Evolutionary conservation across 1,284 basidiomycete species (phyloP).

Genomic region (Ustilago esculenta): DNA sequence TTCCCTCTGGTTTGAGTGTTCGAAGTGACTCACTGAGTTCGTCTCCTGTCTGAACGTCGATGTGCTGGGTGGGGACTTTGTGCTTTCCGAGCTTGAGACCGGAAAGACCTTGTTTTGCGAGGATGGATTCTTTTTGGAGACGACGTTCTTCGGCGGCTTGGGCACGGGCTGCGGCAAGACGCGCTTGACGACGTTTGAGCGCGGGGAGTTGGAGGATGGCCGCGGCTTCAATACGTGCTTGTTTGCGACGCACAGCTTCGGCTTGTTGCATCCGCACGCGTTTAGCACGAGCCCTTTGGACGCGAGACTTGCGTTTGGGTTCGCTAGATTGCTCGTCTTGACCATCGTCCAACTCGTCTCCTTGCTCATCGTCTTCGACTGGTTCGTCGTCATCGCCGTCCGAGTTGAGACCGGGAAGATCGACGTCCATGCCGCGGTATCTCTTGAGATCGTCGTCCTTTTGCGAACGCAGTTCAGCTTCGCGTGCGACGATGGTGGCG

Average conservation of each 20-base stretch:
- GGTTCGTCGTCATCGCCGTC: constrained; percentile 22
- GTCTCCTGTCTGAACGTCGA: constrained; percentile 87
- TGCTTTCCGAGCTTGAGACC: constrained; percentile 52
- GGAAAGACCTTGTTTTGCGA: constrained; percentile 42
- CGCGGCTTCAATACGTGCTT: constrained; percentile 39
- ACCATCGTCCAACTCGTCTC: not conserved
- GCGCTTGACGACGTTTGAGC: constrained; percentile 25
- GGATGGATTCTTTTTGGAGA: constrained; percentile 25
- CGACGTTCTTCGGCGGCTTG: constrained; percentile 35
- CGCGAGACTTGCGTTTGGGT: constrained; percentile 52
- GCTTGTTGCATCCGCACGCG: constrained; percentile 17
- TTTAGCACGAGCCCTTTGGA: constrained; percentile 48
- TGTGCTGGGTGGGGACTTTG: constrained; percentile 27
- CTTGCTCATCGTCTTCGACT: constrained; percentile 2
- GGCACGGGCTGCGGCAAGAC: constrained; percentile 23
- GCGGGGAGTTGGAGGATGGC: constrained; percentile 46
- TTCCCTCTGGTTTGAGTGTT: constrained; percentile 89
- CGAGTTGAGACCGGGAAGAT: constrained; percentile 12
- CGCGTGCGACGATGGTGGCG: constrained; percentile 34
- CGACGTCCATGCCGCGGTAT: constrained; percentile 48
- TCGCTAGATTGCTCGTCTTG: constrained; percentile 2
- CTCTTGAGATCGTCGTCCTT: constrained; percentile 24
- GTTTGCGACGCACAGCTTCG: constrained; percentile 30
- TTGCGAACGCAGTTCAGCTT: constrained; percentile 20
- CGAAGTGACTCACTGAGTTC: constrained; percentile 87